These are phyloP conservation scores for Cryptosporidium meleagridis DNA, from an alignment of 169 alveolate species.

Conservation along the genomic window DNA sequence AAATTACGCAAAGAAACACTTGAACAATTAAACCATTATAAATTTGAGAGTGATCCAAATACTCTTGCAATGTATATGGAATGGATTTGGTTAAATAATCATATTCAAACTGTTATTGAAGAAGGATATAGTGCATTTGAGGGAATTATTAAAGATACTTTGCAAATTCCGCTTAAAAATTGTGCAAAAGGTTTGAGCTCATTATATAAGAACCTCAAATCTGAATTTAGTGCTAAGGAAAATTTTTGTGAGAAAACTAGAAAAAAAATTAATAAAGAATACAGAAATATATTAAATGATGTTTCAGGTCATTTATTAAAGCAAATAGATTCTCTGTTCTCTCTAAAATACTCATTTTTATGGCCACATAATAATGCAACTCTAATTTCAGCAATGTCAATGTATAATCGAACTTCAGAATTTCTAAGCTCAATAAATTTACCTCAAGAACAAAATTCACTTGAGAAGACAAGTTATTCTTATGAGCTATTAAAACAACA, in stretches of 20 bases:
- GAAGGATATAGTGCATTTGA: not conserved
- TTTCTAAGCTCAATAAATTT: slow-evolving; percentile 8
- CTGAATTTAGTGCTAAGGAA: not conserved
- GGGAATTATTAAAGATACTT: not conserved
- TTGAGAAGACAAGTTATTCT: slow-evolving; percentile 1
- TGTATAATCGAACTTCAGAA: slow-evolving; percentile 45
- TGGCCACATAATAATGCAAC: slow-evolving; percentile 71
- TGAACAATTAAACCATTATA: slow-evolving; percentile 8
- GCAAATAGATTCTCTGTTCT: slow-evolving; percentile 13
- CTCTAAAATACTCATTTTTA: slow-evolving; percentile 34
- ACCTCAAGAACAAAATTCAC: slow-evolving; percentile 2
- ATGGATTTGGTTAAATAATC: slow-evolving; percentile 43
- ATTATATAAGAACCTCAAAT: slow-evolving; percentile 6
- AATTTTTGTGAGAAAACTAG: not conserved
- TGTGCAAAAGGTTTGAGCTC: slow-evolving; percentile 46
- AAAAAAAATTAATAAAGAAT: slow-evolving; percentile 25
- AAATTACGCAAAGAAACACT: slow-evolving; percentile 12
- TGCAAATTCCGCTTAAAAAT: slow-evolving; percentile 35
- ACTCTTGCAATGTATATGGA: not conserved
- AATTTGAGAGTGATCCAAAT: slow-evolving; percentile 4
- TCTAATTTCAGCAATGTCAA: slow-evolving; percentile 41
- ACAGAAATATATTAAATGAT: slow-evolving; percentile 10
- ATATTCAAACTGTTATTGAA: slow-evolving; percentile 4
- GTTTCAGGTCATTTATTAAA: slow-evolving; percentile 13
- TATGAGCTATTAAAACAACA: not conserved